Percentiles rank a stretch among this genome's conserved stretches.
These are phyloP conservation scores for Austroboletus niveus DNA, from an alignment of 1,284 basidiomycete genomes.

Conservation along the genomic window DNA sequence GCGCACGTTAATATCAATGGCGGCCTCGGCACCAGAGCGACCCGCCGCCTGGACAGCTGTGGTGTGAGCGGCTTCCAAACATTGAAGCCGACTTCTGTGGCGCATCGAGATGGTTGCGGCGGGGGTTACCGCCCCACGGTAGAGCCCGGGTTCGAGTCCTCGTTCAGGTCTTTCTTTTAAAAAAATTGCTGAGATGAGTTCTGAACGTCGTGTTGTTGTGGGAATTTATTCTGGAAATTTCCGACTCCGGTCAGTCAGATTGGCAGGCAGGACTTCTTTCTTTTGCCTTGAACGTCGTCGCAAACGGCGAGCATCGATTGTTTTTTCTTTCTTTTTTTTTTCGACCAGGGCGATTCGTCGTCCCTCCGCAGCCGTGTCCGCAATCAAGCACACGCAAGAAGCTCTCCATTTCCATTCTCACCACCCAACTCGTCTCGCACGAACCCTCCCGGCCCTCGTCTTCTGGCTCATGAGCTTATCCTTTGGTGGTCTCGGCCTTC, in stretches of 20 bases:
- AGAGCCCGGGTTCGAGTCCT: constrained; percentile 43
- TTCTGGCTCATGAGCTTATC: constrained; percentile 62
- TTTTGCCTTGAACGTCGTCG: constrained; percentile 20
- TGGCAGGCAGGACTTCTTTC: constrained; percentile 5
- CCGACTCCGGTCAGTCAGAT: constrained; percentile 29
- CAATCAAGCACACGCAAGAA: constrained; percentile 23
- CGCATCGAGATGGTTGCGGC: constrained; percentile 35
- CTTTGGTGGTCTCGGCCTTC: constrained; percentile 57
- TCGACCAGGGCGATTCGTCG: constrained; percentile 6
- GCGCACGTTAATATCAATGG: constrained; percentile 31
- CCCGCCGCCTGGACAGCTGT: too few species aligned
- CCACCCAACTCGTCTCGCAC: constrained; percentile 17
- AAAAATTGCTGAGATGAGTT: too few species aligned
- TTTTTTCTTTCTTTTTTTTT: background rate
- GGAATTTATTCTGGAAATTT: constrained; percentile 25
- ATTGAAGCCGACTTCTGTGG: constrained; percentile 29
- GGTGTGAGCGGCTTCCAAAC: too few species aligned
- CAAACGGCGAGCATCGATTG: constrained; percentile 12
- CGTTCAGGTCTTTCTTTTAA: constrained; percentile 33
- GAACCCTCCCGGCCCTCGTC: constrained; percentile 23
- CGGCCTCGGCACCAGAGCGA: too few species aligned
- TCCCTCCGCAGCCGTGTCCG: constrained; percentile 28
- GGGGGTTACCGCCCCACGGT: constrained; percentile 30
- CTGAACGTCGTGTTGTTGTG: background rate
- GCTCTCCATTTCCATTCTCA: constrained; percentile 11